Evolutionary conservation across 176 grass and related monocot genomes (phyloP).

Genomic region (Carex myosuroides): DNA sequence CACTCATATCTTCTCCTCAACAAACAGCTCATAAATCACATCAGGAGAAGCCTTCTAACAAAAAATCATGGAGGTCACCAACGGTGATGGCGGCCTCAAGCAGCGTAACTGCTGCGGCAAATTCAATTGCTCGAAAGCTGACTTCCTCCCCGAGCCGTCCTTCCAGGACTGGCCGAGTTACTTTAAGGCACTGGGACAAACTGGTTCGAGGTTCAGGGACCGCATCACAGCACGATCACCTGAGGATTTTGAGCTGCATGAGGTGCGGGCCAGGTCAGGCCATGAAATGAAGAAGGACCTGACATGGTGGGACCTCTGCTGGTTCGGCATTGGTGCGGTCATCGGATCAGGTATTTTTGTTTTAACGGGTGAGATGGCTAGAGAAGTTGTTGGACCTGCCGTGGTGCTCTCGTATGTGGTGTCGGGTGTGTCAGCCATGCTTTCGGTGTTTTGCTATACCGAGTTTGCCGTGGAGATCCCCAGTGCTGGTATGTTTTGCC

Average conservation of each 20-base stretch:
- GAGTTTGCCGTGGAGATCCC: constrained; percentile 97
- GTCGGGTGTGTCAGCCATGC: constrained; percentile 90
- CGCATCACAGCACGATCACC: constrained; percentile 41
- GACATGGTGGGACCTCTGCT: constrained; percentile 75
- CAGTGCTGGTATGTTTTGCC: constrained; percentile 50
- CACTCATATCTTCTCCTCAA: background rate
- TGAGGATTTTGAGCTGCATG: constrained; percentile 49
- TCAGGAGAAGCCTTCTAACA: background rate
- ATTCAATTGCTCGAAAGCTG: constrained; percentile 38
- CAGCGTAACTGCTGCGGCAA: constrained; percentile 18
- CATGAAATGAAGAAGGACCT: constrained; percentile 56
- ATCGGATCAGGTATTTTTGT: constrained; percentile 85
- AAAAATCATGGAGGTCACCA: background rate
- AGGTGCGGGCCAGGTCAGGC: constrained; percentile 49
- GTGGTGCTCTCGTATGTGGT: constrained; percentile 80
- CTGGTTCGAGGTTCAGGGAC: constrained; percentile 40
- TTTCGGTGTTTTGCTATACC: constrained; percentile 93
- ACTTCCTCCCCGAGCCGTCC: constrained; percentile 66
- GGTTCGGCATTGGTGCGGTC: constrained; percentile 75
- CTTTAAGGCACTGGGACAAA: constrained; percentile 43
- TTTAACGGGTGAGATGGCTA: constrained; percentile 64
- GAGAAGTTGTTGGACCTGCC: constrained; percentile 50
- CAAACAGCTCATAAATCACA: background rate
- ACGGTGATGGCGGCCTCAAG: constrained; percentile 13
- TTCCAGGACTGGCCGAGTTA: constrained; percentile 69